Conservation (phyloP, 164 flowering plant genomes). For the Sextonia rubra region DNA sequence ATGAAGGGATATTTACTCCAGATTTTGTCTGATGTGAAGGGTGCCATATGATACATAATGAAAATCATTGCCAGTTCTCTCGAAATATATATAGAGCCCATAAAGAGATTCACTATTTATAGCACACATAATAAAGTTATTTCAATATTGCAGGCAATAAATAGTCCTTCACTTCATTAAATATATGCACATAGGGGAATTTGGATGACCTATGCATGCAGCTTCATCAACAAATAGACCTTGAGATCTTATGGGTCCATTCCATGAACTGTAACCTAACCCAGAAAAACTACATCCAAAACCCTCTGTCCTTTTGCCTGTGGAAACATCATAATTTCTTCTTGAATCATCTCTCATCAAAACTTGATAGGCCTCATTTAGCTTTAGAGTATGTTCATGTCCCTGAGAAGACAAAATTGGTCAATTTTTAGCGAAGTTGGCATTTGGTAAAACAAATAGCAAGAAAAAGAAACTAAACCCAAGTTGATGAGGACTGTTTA, state of each 20-base stretch:
- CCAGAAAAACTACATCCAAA: conserved; percentile 18
- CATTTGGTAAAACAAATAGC: not conserved
- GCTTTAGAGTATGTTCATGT: conserved; percentile 47
- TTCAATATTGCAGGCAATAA: not conserved
- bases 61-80: not conserved
- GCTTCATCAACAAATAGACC: conserved; percentile 73
- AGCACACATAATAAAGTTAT: not conserved
- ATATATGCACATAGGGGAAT: not conserved
- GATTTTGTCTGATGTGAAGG: not conserved
- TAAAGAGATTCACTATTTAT: not conserved
- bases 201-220: conserved; percentile 49
- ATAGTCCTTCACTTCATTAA: not conserved
- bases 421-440: not conserved
- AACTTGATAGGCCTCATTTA: conserved; percentile 61
- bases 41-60: not conserved
- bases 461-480: not conserved
- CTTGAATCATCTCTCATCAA: conserved; percentile 54
- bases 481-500: not conserved
- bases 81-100: not conserved
- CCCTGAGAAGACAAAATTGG: conserved; percentile 34
- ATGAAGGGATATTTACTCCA: not conserved
- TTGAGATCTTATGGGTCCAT: conserved; percentile 53
- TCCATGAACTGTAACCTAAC: conserved; percentile 46
- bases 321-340: conserved; percentile 53
- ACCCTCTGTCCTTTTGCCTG: conserved; percentile 22